Conservation (phyloP, 495 filamentous ascomycete genomes). For the Viridothelium virens region DNA sequence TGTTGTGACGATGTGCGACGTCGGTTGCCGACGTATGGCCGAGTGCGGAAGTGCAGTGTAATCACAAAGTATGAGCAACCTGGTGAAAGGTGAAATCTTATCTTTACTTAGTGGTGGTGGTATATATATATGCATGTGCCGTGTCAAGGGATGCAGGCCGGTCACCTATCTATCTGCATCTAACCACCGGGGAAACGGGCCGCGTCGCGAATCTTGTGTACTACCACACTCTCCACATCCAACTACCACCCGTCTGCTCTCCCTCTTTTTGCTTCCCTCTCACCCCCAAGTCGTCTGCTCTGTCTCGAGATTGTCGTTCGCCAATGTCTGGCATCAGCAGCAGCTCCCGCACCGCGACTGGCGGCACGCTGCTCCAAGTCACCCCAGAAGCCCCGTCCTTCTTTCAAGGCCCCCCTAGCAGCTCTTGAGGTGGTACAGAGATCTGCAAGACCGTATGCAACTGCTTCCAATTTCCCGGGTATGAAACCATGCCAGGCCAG, state of each 20-base stretch:
- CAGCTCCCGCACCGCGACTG: background rate
- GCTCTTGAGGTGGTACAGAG: background rate
- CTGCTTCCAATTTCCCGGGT: background rate
- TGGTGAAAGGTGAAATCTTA: too few relatives aligned
- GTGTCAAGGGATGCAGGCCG: background rate
- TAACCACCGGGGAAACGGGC: conserved; percentile 7
- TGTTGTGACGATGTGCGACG: too few relatives aligned
- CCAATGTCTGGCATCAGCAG: conserved; percentile 5
- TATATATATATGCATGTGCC: background rate
- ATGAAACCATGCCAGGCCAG: conserved; percentile 23
- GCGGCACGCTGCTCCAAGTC: background rate
- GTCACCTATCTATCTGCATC: background rate
- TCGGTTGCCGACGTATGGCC: too few relatives aligned
- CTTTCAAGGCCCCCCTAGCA: background rate
- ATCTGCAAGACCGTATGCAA: conserved; percentile 2
- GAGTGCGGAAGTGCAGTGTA: too few relatives aligned
- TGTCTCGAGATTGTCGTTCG: background rate
- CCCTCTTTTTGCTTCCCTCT: background rate
- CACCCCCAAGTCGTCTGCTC: background rate
- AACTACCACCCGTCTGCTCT: conserved; percentile 2
- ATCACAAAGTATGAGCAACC: too few relatives aligned
- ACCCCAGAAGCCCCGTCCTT: background rate
- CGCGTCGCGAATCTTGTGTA: background rate
- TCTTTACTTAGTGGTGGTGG: too few relatives aligned
- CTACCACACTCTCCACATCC: background rate